These are phyloP conservation scores for Ophiostoma triangulosporum DNA, from an alignment of 2,329 filamentous ascomycete species.

Conservation along the genomic window DNA sequence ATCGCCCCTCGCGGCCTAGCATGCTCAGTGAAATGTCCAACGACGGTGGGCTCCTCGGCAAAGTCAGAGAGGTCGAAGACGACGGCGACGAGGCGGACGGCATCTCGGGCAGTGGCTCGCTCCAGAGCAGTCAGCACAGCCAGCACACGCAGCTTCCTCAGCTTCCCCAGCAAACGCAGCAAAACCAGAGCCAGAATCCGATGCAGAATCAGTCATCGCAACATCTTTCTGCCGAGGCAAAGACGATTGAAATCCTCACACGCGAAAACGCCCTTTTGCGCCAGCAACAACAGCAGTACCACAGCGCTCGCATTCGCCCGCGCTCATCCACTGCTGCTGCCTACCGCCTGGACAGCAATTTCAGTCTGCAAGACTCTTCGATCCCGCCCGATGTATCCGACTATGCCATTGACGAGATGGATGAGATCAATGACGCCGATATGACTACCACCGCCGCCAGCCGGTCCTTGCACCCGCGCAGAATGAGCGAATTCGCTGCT, in stretches of 20 bases:
- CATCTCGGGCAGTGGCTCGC: slow-evolving; percentile 41
- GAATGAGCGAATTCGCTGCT: slow-evolving; percentile 41
- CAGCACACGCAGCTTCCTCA: neutral
- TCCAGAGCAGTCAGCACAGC: slow-evolving; percentile 28
- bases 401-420: slow-evolving; percentile 59
- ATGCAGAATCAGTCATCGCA: neutral
- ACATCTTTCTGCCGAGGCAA: slow-evolving; percentile 42
- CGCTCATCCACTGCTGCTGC: slow-evolving; percentile 42
- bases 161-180: neutral
- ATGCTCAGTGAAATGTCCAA: slow-evolving; percentile 61
- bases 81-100: slow-evolving; percentile 44
- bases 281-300: slow-evolving; percentile 41
- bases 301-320: slow-evolving; percentile 40
- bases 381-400: slow-evolving; percentile 50
- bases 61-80: slow-evolving; percentile 57
- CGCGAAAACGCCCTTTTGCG: slow-evolving; percentile 50
- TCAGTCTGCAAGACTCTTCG: slow-evolving; percentile 39
- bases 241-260: slow-evolving; percentile 48
- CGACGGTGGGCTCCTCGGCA: slow-evolving; percentile 47
- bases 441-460: slow-evolving; percentile 26
- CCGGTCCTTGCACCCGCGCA: slow-evolving; percentile 31
- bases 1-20: slow-evolving; percentile 67
- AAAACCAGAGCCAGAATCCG: neutral
- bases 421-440: slow-evolving; percentile 44
- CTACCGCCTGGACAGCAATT: slow-evolving; percentile 42